Evolutionary conservation across 1,284 basidiomycete genomes (phyloP), one percentile per base, ranked within the genome.

Genomic region (Sporisorium exsertum): DNA sequence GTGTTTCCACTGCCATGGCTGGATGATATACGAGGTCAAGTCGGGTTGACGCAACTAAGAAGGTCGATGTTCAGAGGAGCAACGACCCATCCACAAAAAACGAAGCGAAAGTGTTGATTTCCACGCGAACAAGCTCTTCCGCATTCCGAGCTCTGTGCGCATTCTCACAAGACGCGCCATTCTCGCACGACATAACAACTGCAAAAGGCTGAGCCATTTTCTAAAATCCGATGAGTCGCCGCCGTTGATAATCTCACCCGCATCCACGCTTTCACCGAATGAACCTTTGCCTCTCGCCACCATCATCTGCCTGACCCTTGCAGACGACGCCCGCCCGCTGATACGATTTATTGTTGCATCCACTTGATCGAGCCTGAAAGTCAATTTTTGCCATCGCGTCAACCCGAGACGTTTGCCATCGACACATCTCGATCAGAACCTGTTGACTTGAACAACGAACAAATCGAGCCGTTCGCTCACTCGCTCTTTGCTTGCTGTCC

Each of bases 231-330:
- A 15, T 4, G 18, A 69, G 29, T 57, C 22, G 47, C 27, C 26
- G 47, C 18, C 29, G 47, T 43, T n/a, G 33, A 60, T 71, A 72
- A 54, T 66, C 13, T 32, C 35, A 61, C 26, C 53, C 56, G 63
- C 58, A 32, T 32, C 45, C 18, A 29, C 7, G 24, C 12, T 42
- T 29, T 20, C 40, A 26, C 12, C 5, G 4, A 26, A 18, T 7
- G 52, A 32, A 50, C 50, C 67, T 75, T 56, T 55, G 67, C 67
- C 72, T 65, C 59, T 75, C 67, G 72, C 72, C 72, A 75, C 72
- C 72, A 75, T 75, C 67, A 75, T 75, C 72, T 74, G 72, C 60
- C 35, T 26, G 9, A 56, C 45, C 56, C 59, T 63, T 66, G 69
- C 69, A 72, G 69, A 72, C 63, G 69, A 66, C 69, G 60, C 42